Evolutionary conservation across 1,139 yeast genomes (phyloP).

Genomic region (Arxiozyma slooffiae): DNA sequence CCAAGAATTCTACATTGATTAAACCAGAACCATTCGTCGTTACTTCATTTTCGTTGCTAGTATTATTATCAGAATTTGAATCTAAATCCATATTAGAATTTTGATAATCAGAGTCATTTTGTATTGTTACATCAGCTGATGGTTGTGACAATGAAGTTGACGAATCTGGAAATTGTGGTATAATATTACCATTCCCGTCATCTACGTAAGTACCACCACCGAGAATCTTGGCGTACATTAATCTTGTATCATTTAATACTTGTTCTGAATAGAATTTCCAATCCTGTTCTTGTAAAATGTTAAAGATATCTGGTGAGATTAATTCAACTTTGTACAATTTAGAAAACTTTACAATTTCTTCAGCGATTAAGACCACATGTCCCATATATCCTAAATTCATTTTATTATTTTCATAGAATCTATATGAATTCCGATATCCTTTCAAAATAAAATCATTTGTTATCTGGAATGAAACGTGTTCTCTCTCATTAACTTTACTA

Average conservation of each 20-base stretch:
- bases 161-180: conserved; percentile 18
- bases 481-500: conserved; percentile 27
- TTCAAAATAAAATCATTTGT: conserved; percentile 71
- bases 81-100: background rate
- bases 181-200: conserved; percentile 26
- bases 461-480: conserved; percentile 39
- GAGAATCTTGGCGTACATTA: conserved; percentile 85
- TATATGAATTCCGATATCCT: conserved; percentile 70
- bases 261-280: conserved; percentile 86
- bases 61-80: conserved; percentile 2
- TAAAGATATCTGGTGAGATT: conserved; percentile 31
- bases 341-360: conserved; percentile 91
- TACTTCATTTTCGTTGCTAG: background rate
- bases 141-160: background rate
- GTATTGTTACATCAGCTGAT: background rate
- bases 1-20: conserved; percentile 21
- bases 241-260: conserved; percentile 79
- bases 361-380: conserved; percentile 88
- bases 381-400: conserved; percentile 94
- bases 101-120: background rate
- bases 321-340: conserved; percentile 31
- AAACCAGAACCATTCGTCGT: conserved; percentile 14
- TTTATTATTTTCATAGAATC: conserved; percentile 54
- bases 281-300: conserved; percentile 37
- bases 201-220: conserved; percentile 45